Percentiles rank a stretch among this genome's conserved stretches.
These are phyloP conservation scores for Herpomyces periplanetae DNA, from an alignment of 2,329 filamentous ascomycete genomes.

Conservation along the genomic window DNA sequence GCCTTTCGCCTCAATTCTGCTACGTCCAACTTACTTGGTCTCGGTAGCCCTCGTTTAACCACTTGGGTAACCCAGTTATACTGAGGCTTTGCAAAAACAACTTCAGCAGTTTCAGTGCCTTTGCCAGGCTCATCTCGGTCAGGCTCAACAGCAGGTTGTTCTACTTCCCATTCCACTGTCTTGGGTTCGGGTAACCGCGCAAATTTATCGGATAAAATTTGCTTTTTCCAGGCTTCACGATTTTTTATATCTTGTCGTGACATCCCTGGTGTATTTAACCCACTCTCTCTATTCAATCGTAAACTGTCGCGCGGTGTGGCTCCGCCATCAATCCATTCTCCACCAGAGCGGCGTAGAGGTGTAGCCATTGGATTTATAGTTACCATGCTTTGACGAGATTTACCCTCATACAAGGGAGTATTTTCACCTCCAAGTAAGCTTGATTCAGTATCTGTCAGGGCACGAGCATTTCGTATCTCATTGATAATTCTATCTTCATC, in stretches of 20 bases:
- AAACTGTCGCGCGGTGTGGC: conserved; percentile 59
- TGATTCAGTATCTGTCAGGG: conserved; percentile 69
- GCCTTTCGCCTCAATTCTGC: conserved; percentile 22
- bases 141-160: conserved; percentile 38
- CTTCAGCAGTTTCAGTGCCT: conserved; percentile 20
- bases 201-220: conserved; percentile 13
- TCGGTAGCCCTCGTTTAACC: conserved; percentile 45
- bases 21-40: conserved; percentile 31
- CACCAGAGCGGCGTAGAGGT: conserved; percentile 22
- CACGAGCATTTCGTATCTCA: conserved; percentile 69
- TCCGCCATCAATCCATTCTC: conserved; percentile 24
- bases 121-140: conserved; percentile 22
- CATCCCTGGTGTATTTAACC: conserved; percentile 19
- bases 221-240: conserved; percentile 12
- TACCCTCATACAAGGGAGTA: conserved; percentile 43
- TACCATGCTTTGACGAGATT: conserved; percentile 31
- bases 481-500: conserved; percentile 89
- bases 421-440: conserved; percentile 78
- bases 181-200: conserved; percentile 61
- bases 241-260: conserved; percentile 32
- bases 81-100: too few species aligned
- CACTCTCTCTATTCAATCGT: conserved; percentile 31
- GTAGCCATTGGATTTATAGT: conserved; percentile 89
- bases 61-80: conserved; percentile 55
- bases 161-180: conserved; percentile 70